phyloP scores from a whole-genome alignment of 129 eudicot species.

The Mikania micrantha region DNA sequence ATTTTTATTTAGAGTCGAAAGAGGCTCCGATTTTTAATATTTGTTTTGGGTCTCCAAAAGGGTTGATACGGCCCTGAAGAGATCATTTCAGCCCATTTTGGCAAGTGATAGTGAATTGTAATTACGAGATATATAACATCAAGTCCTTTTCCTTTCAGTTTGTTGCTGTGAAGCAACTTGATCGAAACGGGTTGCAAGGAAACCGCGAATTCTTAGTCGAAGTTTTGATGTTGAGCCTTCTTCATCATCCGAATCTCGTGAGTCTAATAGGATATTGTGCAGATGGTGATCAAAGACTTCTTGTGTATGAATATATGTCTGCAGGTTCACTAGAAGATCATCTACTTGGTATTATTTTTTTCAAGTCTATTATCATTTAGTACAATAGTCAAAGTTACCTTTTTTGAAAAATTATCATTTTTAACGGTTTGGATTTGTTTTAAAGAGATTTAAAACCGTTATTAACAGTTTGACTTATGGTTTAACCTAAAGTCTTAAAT shows the following conservation, averaged over 20 bases:
- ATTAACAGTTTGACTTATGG: background rate
- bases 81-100: too few species aligned
- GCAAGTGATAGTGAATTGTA: background rate
- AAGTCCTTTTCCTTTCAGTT: background rate
- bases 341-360: conserved; percentile 51
- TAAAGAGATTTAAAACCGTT: background rate
- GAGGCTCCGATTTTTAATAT: too few species aligned
- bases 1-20: too few species aligned
- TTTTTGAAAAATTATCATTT: background rate
- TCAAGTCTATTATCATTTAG: background rate
- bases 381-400: too few species aligned
- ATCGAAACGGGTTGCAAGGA: conserved; percentile 88
- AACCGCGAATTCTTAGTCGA: conserved; percentile 80
- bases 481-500: background rate
- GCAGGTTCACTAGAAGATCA: conserved; percentile 87
- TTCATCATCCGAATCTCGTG: conserved; percentile 73
- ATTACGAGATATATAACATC: background rate
- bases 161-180: conserved; percentile 87
- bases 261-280: conserved; percentile 89
- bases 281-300: conserved; percentile 92
- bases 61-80: too few species aligned
- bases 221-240: conserved; percentile 85
- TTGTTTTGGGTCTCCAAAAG: too few species aligned
- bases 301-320: conserved; percentile 82
- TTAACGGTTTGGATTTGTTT: background rate